phyloP scores from a whole-genome alignment of 495 filamentous ascomycete species.

The Talaromyces trachyspermus region DNA sequence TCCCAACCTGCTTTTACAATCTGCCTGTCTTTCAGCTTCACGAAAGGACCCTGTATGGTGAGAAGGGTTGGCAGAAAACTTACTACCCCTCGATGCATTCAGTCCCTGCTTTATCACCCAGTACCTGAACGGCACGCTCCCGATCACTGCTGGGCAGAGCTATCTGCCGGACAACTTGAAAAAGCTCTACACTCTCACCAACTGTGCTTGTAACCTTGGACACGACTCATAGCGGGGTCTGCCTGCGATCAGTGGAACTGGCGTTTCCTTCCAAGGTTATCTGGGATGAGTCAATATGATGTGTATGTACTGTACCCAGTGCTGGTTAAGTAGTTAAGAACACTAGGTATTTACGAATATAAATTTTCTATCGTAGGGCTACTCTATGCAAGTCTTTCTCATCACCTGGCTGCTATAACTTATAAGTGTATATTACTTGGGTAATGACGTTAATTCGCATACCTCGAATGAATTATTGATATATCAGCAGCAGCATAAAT shows the following conservation, averaged over 20 bases:
- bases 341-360: no score
- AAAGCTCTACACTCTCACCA: background rate
- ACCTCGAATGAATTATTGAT: no score
- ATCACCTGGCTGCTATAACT: no score
- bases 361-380: no score
- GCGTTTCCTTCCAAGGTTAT: background rate
- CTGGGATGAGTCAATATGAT: background rate
- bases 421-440: no score
- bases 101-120: background rate
- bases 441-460: no score
- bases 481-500: no score
- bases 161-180: background rate
- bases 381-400: no score
- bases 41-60: background rate
- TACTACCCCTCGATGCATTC: background rate
- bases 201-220: background rate
- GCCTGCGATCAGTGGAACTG: background rate
- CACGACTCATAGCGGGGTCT: background rate
- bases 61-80: background rate
- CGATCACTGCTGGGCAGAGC: background rate
- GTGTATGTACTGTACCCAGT: background rate
- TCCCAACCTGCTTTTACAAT: background rate
- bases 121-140: background rate
- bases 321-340: background rate
- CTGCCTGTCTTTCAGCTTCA: background rate